Percentiles rank a stretch among this genome's conserved stretches.
These are phyloP conservation scores for Stachybotrys chartarum DNA, from an alignment of 2,329 filamentous ascomycete genomes.

Conservation along the genomic window DNA sequence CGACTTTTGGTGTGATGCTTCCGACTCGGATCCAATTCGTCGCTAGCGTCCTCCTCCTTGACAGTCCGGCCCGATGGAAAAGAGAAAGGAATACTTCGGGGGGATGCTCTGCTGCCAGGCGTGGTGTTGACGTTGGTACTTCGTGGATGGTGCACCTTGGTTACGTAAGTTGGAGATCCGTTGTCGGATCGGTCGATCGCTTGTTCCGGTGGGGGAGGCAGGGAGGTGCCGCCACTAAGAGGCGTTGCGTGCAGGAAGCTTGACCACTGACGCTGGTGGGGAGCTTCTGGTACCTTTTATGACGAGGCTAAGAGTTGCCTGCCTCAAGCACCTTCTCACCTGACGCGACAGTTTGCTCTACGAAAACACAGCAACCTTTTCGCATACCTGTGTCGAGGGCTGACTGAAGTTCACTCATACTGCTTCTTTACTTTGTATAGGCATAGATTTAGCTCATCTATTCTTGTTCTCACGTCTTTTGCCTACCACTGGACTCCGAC, in stretches of 20 bases:
- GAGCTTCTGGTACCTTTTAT: conserved; percentile 3
- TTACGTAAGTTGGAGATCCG: background rate
- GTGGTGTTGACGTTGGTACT: background rate
- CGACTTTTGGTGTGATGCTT: background rate
- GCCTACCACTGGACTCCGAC: background rate
- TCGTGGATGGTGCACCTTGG: background rate
- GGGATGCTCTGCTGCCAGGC: background rate
- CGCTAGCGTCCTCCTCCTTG: background rate
- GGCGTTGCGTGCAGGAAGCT: background rate
- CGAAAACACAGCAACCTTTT: background rate
- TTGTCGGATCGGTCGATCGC: background rate
- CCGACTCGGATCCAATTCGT: background rate
- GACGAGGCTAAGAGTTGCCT: conserved; percentile 5
- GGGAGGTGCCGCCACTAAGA: background rate
- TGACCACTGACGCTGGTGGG: background rate
- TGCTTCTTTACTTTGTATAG: too few species aligned
- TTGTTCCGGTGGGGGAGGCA: background rate
- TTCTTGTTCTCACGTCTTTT: background rate
- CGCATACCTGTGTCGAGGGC: too few species aligned
- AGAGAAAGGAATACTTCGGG: background rate
- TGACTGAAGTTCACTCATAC: too few species aligned
- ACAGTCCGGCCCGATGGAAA: background rate
- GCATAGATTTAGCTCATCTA: background rate
- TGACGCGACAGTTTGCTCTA: background rate
- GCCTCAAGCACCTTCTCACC: background rate